Percentiles rank a stretch among this genome's conserved stretches.
Conservation (phyloP, 768 basidiomycete genomes). For the Paxillus rubicundulus region DNA sequence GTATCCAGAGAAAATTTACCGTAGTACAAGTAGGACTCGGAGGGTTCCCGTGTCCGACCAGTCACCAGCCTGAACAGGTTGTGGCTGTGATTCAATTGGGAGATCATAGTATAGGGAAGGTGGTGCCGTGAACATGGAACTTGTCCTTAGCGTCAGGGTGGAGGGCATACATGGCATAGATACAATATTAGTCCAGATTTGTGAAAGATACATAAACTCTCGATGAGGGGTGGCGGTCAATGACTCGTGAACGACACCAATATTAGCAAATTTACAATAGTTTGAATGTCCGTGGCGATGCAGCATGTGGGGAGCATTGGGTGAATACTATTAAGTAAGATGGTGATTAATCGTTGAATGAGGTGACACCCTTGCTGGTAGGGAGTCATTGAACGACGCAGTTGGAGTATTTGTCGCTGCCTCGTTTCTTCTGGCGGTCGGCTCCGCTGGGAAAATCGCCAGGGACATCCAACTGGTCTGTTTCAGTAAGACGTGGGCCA, state of each 20-base stretch:
- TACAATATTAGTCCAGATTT: not conserved
- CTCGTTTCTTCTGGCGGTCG: constrained; percentile 29
- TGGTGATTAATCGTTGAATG: no score
- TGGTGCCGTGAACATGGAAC: not conserved
- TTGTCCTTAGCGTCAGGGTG: not conserved
- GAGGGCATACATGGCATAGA: not conserved
- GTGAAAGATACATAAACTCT: not conserved
- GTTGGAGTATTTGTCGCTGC: constrained; percentile 22
- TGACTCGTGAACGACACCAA: not conserved
- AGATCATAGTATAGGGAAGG: no score
- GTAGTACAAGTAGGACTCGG: no score
- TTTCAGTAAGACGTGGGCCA: constrained; percentile 1
- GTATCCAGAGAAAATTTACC: no score
- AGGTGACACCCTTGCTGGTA: not conserved
- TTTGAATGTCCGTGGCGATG: not conserved
- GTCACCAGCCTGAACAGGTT: no score
- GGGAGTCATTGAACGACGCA: constrained; percentile 26
- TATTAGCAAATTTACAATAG: not conserved
- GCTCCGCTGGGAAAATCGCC: constrained; percentile 10
- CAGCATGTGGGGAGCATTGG: not conserved
- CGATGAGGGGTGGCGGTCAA: not conserved
- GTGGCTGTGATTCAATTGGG: no score
- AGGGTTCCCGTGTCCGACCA: no score
- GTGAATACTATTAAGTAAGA: not conserved
- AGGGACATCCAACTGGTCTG: constrained; percentile 8